Evolutionary conservation across 768 basidiomycete species (phyloP).

Genomic region (Russula foetens): DNA sequence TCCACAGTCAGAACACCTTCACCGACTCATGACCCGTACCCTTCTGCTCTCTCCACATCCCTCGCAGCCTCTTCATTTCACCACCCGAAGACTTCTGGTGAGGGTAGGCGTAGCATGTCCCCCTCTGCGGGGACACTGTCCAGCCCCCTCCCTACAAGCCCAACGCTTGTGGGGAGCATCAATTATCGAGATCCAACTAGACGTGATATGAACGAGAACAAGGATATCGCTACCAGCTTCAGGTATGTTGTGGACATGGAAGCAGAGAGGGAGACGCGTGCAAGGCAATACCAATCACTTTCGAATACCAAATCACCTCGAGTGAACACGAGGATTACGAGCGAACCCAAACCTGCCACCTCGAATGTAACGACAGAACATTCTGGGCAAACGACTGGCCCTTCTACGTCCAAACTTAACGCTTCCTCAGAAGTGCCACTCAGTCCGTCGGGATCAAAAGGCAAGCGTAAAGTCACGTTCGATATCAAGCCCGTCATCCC

Average conservation of each 20-base stretch:
- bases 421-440: not conserved
- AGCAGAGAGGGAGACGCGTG: constrained; percentile 25
- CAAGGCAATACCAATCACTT: constrained; percentile 11
- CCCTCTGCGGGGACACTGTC: constrained; percentile 8
- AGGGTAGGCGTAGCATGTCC: constrained; percentile 15
- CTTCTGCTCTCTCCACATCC: constrained; percentile 67
- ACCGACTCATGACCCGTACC: constrained; percentile 26
- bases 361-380: not conserved
- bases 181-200: constrained; percentile 31
- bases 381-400: not conserved
- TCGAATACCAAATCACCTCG: constrained; percentile 4
- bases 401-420: constrained; percentile 9
- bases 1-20: constrained; percentile 33
- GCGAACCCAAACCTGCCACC: not conserved
- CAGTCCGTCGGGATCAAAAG: constrained; percentile 30
- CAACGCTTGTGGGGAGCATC: constrained; percentile 12
- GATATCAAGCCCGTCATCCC: constrained; percentile 52
- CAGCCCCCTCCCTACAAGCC: constrained; percentile 1
- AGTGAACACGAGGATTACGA: constrained; percentile 12
- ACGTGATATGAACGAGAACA: constrained; percentile 40
- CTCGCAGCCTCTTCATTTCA: constrained; percentile 53
- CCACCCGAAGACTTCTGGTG: constrained; percentile 34
- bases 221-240: constrained; percentile 41
- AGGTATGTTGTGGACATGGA: constrained; percentile 39
- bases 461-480: constrained; percentile 67